Base-by-base conservation (phyloP, 2,329 filamentous ascomycete genomes). In the Helotiales sp. region DNA sequence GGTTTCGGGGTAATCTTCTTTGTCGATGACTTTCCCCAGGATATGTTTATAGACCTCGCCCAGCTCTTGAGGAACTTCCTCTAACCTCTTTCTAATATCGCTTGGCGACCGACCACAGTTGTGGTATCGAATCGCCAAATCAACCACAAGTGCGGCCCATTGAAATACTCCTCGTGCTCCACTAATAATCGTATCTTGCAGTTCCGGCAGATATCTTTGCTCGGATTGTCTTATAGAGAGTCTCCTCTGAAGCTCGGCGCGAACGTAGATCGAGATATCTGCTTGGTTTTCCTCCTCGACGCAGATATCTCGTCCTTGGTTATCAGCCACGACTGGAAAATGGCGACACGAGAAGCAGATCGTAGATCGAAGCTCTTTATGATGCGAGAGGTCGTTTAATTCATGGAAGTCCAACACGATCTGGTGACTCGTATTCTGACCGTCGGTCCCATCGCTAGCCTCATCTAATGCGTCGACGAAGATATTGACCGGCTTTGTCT, bases 201-300 rank as follows among this genome's bases (percentile, higher is more conserved):
- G 10, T 34, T 5, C 31, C 12, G 12, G 4, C 10, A 34, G 31
- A 34, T 34, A 34, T 34, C 31, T 10, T 12, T 15, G 12, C 31
- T 34, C 10, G 31, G 31, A 5, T 3, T 10, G 31, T 13, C n/a
- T 12, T 34, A 15, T 34, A 10, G 31, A 15, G n/a, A n/a, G n/a
- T n/a, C n/a, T n/a, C n/a, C n/a, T n/a, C n/a, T 58, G 2, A 53
- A 55, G 36, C 24, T 51, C 33, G 17, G 49, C 17, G 19, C 38
- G 3, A 25, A 63, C 48, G 44, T 56, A 67, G 1, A 19, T 52
- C 12, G 17, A 22, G 31, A 67, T 65, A 55, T 65, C 64, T 12
- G 25, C 6, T 3, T 29, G 5, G 42, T 67, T 66, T 38, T 67
- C 55, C 5, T 67, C 42, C 31, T 67, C 66, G 24, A 67, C 57